Base-by-base conservation (phyloP, 306 rosid species). In the Rosa rugosa region DNA sequence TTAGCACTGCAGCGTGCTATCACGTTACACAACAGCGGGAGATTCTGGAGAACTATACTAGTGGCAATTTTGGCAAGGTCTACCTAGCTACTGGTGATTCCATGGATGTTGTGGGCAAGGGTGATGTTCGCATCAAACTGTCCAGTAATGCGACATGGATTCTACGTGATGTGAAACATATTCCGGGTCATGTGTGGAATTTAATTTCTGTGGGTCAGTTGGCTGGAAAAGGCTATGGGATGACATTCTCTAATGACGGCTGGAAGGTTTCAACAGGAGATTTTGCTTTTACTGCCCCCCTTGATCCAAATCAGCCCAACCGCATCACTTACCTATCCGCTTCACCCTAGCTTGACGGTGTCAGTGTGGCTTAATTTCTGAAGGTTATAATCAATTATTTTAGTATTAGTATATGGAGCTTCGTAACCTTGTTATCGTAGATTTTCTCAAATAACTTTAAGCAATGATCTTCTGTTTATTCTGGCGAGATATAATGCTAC, bases 101-200 rank as follows among this genome's bases (percentile, higher is more conserved):
- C 69, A 27, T 63, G 69, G 69, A 63, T 63, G 42, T 63, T 63
- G 69, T 63, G 42, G 69, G 69, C 14, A 63, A 63, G 69, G 69
- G 69, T 31, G 42, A 63, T 12, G 69, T 63, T 63, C 42, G n/a
- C 36, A 12, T 63, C 69, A 63, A 63, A 31, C n/a, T 63, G 69
- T 31, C 69, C 69, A 31, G 20, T 63, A 31, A 31, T 27, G 69
- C 11, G 10, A 63, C 69, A 63, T 31, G 69, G 69, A 14, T 31
- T 27, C 69, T 63, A 13, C 40, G 36, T 5, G 69, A 63, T 2
- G 69, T 31, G 42, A 63, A 31, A 14, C 69, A 63, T 20, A 0
- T 63, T 63, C 69, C 42, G 3, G 18, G 41, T 63, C 6, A 6
- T 11, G 6, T 0, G 0, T 63, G 67, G 67, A 25, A 25, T 60